Conservation (phyloP, 1,284 basidiomycete genomes). For the Cryptococcus depauperatus region DNA sequence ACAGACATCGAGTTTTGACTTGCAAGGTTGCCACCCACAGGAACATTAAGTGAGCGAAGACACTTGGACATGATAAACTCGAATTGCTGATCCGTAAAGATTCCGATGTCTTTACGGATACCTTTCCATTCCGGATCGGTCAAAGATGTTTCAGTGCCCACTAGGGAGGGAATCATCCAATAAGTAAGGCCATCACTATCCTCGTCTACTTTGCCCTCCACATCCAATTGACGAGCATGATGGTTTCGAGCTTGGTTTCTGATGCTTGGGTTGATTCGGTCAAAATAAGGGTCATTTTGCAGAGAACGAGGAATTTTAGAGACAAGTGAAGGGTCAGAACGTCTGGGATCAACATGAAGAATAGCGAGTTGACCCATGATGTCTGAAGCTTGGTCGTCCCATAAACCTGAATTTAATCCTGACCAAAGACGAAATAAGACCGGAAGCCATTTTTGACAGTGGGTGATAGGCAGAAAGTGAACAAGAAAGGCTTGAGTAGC, state of each 20-base stretch:
- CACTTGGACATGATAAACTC: conserved; percentile 77
- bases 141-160: conserved; percentile 54
- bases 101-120: conserved; percentile 69
- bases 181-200: conserved; percentile 53
- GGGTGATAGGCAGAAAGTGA: conserved; percentile 67
- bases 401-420: conserved; percentile 72
- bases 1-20: conserved; percentile 39
- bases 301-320: conserved; percentile 51
- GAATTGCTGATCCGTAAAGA: conserved; percentile 84
- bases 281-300: conserved; percentile 34
- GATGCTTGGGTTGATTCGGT: conserved; percentile 27
- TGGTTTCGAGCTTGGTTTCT: conserved; percentile 21
- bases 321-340: conserved; percentile 62
- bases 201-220: conserved; percentile 32
- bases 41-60: conserved; percentile 75
- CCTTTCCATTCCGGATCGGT: conserved; percentile 65
- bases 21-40: conserved; percentile 27
- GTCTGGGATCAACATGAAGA: conserved; percentile 61
- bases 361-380: conserved; percentile 60
- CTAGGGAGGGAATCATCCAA: conserved; percentile 29
- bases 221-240: conserved; percentile 28
- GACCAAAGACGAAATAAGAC: conserved; percentile 74
- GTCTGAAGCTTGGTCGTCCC: conserved; percentile 69
- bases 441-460: conserved; percentile 71
- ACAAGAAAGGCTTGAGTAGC: conserved; percentile 72